Percentiles rank a stretch among this genome's conserved stretches.
Conservation (phyloP, 2,329 filamentous ascomycete species). For the Sporothrix euskadiensis region DNA sequence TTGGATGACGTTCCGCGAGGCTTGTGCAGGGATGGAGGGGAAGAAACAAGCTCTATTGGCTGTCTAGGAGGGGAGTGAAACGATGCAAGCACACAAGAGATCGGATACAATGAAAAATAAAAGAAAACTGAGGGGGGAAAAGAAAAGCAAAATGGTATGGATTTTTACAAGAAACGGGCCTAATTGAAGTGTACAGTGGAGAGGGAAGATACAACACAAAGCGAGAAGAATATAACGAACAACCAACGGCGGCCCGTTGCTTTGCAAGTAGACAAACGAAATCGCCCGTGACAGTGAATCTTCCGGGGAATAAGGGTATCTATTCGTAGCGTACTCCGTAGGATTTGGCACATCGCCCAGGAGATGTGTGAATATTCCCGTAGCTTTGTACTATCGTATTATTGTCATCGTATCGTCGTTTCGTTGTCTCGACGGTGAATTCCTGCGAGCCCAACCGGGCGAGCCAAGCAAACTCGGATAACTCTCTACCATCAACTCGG, state of each 20-base stretch:
- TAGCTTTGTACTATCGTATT: not conserved
- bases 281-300: not conserved
- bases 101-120: not conserved
- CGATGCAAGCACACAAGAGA: not conserved
- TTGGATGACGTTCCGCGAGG: constrained; percentile 3
- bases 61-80: not conserved
- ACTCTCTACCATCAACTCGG: not conserved
- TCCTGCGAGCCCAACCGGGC: not conserved
- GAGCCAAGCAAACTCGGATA: not conserved
- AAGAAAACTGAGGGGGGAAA: no score
- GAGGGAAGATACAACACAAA: not conserved
- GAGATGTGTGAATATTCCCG: not conserved
- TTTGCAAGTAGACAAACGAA: not conserved
- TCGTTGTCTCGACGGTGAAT: not conserved
- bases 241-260: not conserved
- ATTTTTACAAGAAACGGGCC: not conserved
- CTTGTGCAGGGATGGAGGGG: constrained; percentile 14
- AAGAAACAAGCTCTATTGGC: constrained; percentile 13
- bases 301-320: not conserved
- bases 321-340: not conserved
- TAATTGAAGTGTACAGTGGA: no score
- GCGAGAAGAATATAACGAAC: not conserved
- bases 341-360: not conserved
- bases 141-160: not conserved
- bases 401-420: not conserved